Evolutionary conservation across 2,329 filamentous ascomycete species (phyloP), one percentile per base, ranked within the genome.

Genomic region (Cladobotryum protrusum): DNA sequence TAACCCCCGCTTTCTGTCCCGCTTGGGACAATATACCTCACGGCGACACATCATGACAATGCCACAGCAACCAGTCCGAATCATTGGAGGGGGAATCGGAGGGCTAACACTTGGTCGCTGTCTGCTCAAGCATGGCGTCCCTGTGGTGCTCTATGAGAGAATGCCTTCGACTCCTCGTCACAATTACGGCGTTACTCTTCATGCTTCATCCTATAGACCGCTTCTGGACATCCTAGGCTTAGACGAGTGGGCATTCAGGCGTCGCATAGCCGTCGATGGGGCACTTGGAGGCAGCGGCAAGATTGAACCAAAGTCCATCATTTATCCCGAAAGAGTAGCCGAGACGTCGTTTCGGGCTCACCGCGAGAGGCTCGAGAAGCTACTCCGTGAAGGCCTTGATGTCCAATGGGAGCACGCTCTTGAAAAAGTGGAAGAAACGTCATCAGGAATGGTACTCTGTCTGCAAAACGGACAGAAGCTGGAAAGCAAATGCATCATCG

Each of bases 91-190:
- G 14, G 49, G 49, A 18, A 47, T 51, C 5, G 49, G 45, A 18
- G 49, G 49, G 24, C 15, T 47, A 13, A 51, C 49, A 13, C 49
- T 51, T 24, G 45, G 44, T 29, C 49, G 49, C 39, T 51, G 49
- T 39, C 49, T 51, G 9, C 49, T 39, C 40, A 41, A 51, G n/a
- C 19, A 44, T 15, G 49, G 45, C 14, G 15, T 51, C 13, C 45
- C 44, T 20, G 49, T 40, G 32, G 44, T 51, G n/a, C 17, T 51
- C 15, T 47, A 51, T 15, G 49, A 47, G 41, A 36, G 29, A 44
- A 45, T 51, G 44, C 33, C 49, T 20, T 36, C 45, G 33, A 41
- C 34, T 33, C 24, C 49, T 19, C 45, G 45, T 33, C 37, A 51
- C 33, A 14, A 19, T 2, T 47, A 51, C 24, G 49, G 49, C 20